Base-by-base conservation (phyloP, 164 flowering plant genomes). In the Annona squamosa region DNA sequence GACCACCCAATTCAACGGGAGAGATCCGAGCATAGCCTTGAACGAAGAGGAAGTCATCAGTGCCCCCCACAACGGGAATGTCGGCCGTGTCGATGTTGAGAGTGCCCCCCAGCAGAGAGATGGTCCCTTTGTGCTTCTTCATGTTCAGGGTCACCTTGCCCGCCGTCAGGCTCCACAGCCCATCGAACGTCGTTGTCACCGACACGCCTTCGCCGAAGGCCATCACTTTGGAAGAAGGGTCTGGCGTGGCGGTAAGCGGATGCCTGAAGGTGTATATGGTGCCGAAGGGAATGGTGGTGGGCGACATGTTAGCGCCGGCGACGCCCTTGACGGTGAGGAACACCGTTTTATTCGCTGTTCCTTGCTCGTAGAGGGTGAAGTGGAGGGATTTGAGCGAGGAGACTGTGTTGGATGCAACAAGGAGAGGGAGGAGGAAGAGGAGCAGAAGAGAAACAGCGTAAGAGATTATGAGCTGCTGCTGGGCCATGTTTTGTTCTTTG, bases 21-120 rank as follows among this genome's bases (percentile, higher is more conserved):
- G 37, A 26, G 37, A 26, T 26, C 0, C 81, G 78, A 7, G 82
- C 80, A 37, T 78, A 79, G 2, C 88, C 86, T 72, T 82, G 88
- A 74, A 75, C 84, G 48, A 86, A 82, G 83, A 80, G 0, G 79
- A 84, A 84, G 26, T 84, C 85, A 0, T 79, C 88, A 0, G 86
- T 86, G 2, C 86, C 86, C 17, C 86, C 88, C 0, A 82, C 86
- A 0, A 84, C 81, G 2, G 85, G 88, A 70, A 78, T 83, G 64
- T 82, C 79, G 2, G 88, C 71, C 37, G 82, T 84, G 73, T 84
- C 81, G 13, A 56, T 63, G 44, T 81, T 77, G 76, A 26, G 76
- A 3, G 84, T 80, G 5, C 71, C 83, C 45, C 88, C 86, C 3
- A 82, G 76, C 2, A 81, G 67, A 26, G 85, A 82, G 18, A 84